Conservation (phyloP, 2,329 filamentous ascomycete genomes). For the Endoconidiophora laricicola region DNA sequence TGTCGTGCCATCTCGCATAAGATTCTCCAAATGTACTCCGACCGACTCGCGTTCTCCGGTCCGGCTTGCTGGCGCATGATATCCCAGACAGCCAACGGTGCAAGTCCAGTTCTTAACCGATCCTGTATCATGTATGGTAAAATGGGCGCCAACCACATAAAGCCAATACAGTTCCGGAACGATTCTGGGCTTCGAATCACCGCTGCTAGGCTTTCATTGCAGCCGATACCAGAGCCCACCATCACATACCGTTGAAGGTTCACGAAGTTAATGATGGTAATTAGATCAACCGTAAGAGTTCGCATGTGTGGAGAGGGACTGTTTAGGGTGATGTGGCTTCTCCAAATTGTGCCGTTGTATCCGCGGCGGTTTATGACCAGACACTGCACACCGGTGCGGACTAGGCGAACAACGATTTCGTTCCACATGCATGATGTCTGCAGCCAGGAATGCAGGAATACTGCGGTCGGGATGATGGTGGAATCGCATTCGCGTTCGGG, state of each 20-base stretch:
- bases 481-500: not conserved
- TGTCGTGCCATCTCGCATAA: constrained; percentile 6
- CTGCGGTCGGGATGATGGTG: not conserved
- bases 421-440: constrained; percentile 4
- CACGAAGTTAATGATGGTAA: not conserved
- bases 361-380: constrained; percentile 4
- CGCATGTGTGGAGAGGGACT: too few species aligned
- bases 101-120: not conserved
- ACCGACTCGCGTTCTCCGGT: not conserved
- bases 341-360: constrained; percentile 1
- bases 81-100: constrained; percentile 1
- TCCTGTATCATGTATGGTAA: not conserved
- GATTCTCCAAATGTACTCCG: constrained; percentile 5
- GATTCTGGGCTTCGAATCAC: not conserved
- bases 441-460: constrained; percentile 6
- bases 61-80: not conserved
- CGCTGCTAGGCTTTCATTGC: constrained; percentile 2
- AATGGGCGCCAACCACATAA: constrained; percentile 3
- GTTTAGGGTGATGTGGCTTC: not conserved
- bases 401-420: not conserved
- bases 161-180: constrained; percentile 1
- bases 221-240: constrained; percentile 8
- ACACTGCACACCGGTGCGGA: not conserved
- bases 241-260: constrained; percentile 1
- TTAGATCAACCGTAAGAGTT: too few species aligned